phyloP scores from a whole-genome alignment of 768 basidiomycete genomes.

The Lactifluus pinguis region DNA sequence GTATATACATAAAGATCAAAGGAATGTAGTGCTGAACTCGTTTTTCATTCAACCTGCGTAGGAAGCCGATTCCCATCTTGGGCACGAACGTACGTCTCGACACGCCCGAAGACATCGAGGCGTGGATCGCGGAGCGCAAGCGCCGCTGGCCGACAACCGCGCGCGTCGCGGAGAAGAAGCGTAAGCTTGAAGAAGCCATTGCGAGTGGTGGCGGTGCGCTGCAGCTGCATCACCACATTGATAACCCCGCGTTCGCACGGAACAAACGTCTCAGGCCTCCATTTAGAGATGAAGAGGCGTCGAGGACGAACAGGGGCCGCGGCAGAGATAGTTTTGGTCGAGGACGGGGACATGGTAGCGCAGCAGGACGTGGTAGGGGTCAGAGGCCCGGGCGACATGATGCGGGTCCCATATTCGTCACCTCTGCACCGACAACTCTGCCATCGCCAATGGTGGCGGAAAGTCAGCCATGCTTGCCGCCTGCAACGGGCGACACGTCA shows the following conservation, averaged over 20 bases:
- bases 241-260: constrained; percentile 34
- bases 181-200: constrained; percentile 67
- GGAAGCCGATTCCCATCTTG: constrained; percentile 64
- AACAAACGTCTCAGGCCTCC: constrained; percentile 32
- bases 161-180: constrained; percentile 71
- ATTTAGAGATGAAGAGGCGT: background rate
- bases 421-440: background rate
- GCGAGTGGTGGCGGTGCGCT: constrained; percentile 53
- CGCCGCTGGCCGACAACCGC: constrained; percentile 70
- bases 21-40: background rate
- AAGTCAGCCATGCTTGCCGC: constrained; percentile 2
- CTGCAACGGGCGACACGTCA: background rate
- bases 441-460: background rate
- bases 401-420: background rate
- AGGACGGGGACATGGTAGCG: constrained; percentile 20
- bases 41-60: constrained; percentile 22
- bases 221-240: constrained; percentile 34
- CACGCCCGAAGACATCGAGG: constrained; percentile 70
- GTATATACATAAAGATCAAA: constrained; percentile 4
- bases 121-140: constrained; percentile 86
- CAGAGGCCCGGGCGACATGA: background rate
- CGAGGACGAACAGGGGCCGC: constrained; percentile 4
- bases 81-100: constrained; percentile 74
- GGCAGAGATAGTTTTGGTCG: constrained; percentile 10
- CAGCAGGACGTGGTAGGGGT: constrained; percentile 23